These are phyloP conservation scores for Pseudomonodictys pantanalensis DNA, from an alignment of 495 filamentous ascomycete species.

Conservation along the genomic window DNA sequence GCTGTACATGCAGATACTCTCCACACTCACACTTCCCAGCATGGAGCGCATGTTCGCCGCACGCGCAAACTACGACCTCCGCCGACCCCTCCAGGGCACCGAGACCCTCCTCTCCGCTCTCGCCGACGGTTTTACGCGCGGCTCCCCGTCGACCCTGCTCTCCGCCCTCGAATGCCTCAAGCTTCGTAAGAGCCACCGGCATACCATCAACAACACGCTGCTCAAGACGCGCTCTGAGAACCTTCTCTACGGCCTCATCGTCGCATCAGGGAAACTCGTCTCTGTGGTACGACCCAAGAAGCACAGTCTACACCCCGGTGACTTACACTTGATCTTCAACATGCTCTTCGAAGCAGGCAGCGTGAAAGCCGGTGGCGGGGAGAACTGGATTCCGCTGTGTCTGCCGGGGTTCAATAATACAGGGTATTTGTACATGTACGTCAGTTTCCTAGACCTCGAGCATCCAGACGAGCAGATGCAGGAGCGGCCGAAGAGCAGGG, in stretches of 20 bases:
- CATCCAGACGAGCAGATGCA: constrained; percentile 42
- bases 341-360: constrained; percentile 97
- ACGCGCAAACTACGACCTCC: constrained; percentile 85
- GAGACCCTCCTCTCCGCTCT: constrained; percentile 87
- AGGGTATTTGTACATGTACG: constrained; percentile 99
- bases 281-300: constrained; percentile 91
- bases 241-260: constrained; percentile 89
- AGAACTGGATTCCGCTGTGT: constrained; percentile 97
- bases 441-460: constrained; percentile 75
- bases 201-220: constrained; percentile 80
- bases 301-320: constrained; percentile 92
- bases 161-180: constrained; percentile 88
- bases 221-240: constrained; percentile 69
- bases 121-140: constrained; percentile 89
- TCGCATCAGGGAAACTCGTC: constrained; percentile 90
- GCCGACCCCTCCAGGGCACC: constrained; percentile 89
- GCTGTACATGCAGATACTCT: constrained; percentile 96
- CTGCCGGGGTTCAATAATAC: constrained; percentile 95
- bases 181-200: constrained; percentile 81
- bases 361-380: constrained; percentile 83
- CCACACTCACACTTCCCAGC: constrained; percentile 87
- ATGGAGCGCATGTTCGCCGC: constrained; percentile 84
- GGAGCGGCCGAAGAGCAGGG: constrained; percentile 37
- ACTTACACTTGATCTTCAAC: constrained; percentile 95
- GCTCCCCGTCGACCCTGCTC: constrained; percentile 82